Base-by-base conservation (phyloP, 2,329 filamentous ascomycete species). In the Exserohilum rostratum region DNA sequence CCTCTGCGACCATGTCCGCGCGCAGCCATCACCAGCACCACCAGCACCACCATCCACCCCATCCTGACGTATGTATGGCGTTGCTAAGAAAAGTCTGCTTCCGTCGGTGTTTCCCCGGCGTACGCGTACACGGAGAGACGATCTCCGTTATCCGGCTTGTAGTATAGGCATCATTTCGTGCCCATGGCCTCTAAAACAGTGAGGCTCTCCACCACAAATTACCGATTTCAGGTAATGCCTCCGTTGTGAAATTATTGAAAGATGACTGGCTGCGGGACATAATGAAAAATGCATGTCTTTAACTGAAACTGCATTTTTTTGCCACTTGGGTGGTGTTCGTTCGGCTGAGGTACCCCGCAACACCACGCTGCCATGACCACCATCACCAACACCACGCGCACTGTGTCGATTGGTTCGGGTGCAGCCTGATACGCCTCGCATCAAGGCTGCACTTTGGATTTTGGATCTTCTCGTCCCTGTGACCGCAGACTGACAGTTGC, bases 81-180 rank as follows among this genome's bases (percentile, higher is more conserved):
- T 29, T n/a, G 30, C 30, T 45, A 33, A 45, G 30, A 45, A 20
- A 18, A 45, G n/a, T 7, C 22, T 4, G 22, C 22, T 25, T 25
- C 15, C 11, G 13, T 54, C 51, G 51, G 51, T 39, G 18, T 34
- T 50, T 45, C 39, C 44, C 46, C 51, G 51, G 51, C 46, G 31
- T 46, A 44, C 51, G 51, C 51, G 51, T 45, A 45, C 7, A 34
- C 30, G 18, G 22, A 25, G 30, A 43, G 38, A 31, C 40, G 46
- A 46, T 46, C 46, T 40, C 30, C 34, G 29, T 43, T 25, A 43
- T 30, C 30, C 38, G 45, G 38, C 37, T 33, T 30, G 46, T 10
- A 20, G 18, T 18, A 45, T 18, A 30, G 42, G 11, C 18, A 34
- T 3, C 29, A 34, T 45, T 12, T 15, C 12, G 9, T 25, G n/a